These are phyloP conservation scores for Penicillium sp. DNA, from an alignment of 2,329 filamentous ascomycete genomes.

Conservation along the genomic window DNA sequence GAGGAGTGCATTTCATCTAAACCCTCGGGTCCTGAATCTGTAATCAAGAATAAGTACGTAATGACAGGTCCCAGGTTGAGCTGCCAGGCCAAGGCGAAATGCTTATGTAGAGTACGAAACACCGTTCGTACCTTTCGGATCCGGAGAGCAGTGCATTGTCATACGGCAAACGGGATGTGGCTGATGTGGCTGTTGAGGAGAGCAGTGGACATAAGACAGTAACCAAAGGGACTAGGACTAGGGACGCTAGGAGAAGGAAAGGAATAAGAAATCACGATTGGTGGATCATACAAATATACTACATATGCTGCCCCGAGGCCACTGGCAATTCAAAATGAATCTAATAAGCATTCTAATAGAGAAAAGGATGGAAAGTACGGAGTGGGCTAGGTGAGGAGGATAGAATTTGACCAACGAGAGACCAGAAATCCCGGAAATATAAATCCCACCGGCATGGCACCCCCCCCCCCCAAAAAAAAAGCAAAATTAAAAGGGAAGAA, in stretches of 20 bases:
- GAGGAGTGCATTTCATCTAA: neutral
- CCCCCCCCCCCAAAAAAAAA: neutral
- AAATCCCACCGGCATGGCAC: neutral
- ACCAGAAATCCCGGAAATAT: neutral
- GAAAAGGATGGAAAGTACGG: neutral
- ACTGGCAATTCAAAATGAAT: neutral
- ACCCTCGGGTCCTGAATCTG: neutral
- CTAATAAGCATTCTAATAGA: neutral
- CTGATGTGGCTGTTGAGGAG: constrained; percentile 17
- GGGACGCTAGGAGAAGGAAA: neutral
- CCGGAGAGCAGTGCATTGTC: neutral
- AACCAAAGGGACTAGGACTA: neutral
- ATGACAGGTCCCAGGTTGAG: neutral
- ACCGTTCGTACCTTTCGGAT: neutral
- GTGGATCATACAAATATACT: neutral
- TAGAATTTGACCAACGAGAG: neutral
- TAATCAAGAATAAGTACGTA: neutral
- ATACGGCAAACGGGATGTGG: constrained; percentile 18
- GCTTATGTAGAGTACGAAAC: neutral
- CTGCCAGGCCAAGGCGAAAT: neutral
- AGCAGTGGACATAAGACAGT: neutral
- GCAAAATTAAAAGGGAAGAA: neutral
- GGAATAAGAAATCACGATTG: neutral
- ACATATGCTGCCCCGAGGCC: neutral
- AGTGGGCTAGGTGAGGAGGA: neutral